Evolutionary conservation across 306 rosid species (phyloP).

Genomic region (Fagus crenata): DNA sequence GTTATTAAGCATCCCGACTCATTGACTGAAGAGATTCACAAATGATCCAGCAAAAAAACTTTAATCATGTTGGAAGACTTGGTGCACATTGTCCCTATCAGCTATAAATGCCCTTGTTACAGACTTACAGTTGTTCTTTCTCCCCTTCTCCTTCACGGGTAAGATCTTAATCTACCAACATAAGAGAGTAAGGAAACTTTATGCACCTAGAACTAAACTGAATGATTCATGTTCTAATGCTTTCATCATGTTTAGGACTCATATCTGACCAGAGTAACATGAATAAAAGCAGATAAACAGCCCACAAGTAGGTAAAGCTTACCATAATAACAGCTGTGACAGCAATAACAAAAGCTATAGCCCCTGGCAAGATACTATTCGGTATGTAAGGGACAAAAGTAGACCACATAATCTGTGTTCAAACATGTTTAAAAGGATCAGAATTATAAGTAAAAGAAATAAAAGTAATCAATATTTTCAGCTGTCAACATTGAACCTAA

Average conservation of each 20-base stretch:
- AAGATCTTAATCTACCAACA: background rate
- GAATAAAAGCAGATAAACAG: constrained; percentile 8
- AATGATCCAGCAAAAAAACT: background rate
- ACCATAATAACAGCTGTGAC: constrained; percentile 54
- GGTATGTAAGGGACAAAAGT: constrained; percentile 94
- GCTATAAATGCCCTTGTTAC: background rate
- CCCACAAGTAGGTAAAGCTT: constrained; percentile 19
- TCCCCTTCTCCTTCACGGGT: background rate
- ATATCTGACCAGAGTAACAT: background rate
- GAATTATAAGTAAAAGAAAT: constrained; percentile 21
- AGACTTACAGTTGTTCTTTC: too few species aligned
- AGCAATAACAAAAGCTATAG: constrained; percentile 57
- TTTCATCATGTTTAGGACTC: background rate
- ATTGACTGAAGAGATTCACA: background rate
- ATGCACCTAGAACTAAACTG: constrained; percentile 4
- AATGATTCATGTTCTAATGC: background rate
- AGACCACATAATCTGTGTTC: constrained; percentile 92
- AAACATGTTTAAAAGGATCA: constrained; percentile 18
- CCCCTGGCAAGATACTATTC: constrained; percentile 79
- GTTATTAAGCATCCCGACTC: background rate
- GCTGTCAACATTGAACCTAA: background rate
- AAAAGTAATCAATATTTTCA: background rate
- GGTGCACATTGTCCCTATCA: background rate
- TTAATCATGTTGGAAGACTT: background rate
- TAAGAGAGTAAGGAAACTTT: background rate